phyloP scores from a whole-genome alignment of 495 filamentous ascomycete genomes.

The Rhizodiscina lignyota region DNA sequence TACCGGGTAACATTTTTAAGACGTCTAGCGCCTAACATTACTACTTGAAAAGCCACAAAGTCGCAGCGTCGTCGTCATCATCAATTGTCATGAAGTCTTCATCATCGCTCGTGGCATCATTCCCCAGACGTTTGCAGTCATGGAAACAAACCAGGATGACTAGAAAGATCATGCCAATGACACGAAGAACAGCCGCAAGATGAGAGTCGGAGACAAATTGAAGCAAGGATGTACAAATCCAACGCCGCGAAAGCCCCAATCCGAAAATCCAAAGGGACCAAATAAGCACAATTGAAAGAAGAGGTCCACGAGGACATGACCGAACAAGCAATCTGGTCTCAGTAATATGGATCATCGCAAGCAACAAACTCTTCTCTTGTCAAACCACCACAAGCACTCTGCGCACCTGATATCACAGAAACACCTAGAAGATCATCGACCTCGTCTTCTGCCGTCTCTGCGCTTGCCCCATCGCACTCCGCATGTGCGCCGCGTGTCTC shows the following conservation, averaged over 20 bases:
- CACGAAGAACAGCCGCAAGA: no score
- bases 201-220: no score
- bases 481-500: neutral
- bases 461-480: neutral
- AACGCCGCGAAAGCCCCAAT: no score
- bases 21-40: neutral
- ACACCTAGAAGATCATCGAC: conserved; percentile 15
- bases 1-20: neutral
- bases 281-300: neutral
- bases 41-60: neutral
- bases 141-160: no score
- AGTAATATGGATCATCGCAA: neutral
- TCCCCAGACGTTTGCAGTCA: no score
- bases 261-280: neutral
- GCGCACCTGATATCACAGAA: no score
- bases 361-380: no score
- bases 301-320: neutral
- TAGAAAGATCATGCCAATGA: no score
- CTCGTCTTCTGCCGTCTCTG: conserved; percentile 10
- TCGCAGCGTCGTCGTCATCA: neutral
- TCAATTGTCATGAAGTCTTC: neutral
- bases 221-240: no score
- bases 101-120: no score
- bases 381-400: no score
- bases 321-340: neutral